A percentile compares a stretch with the other conserved stretches of the same genome.
Conservation (phyloP, 768 basidiomycete species). For the Termitomyces sp. region DNA sequence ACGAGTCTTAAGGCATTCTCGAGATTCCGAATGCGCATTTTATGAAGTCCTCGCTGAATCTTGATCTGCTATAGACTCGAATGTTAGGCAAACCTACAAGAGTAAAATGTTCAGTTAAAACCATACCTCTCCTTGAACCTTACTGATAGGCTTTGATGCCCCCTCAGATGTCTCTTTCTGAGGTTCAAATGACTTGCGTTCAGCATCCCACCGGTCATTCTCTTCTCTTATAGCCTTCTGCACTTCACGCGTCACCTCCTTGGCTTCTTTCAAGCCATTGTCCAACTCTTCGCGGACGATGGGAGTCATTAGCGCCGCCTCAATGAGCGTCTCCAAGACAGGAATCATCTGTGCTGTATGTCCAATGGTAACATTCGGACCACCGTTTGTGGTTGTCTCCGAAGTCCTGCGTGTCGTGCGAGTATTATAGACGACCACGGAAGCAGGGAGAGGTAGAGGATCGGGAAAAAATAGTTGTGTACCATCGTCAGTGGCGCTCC, state of each 20-base stretch:
- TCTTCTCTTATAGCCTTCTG: slow-evolving; percentile 51
- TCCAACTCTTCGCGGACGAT: slow-evolving; percentile 58
- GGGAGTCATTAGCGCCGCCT: slow-evolving; percentile 40
- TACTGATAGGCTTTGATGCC: slow-evolving; percentile 14
- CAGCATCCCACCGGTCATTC: slow-evolving; percentile 52
- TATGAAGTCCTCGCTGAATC: slow-evolving; percentile 41
- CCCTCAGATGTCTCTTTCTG: slow-evolving; percentile 11
- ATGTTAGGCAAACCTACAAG: background rate
- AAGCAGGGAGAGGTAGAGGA: slow-evolving; percentile 50
- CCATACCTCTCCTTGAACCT: slow-evolving; percentile 6
- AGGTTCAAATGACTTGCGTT: slow-evolving; percentile 27
- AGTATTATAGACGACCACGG: slow-evolving; percentile 34
- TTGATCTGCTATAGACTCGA: slow-evolving; percentile 36
- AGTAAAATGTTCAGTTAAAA: background rate
- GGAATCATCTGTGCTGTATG: slow-evolving; percentile 65
- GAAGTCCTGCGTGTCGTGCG: slow-evolving; percentile 38
- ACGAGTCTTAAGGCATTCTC: slow-evolving; percentile 54
- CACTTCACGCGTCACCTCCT: slow-evolving; percentile 44
- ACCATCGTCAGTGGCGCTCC: slow-evolving; percentile 20
- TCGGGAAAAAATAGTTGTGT: slow-evolving; percentile 38
- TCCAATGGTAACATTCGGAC: slow-evolving; percentile 17
- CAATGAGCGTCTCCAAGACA: slow-evolving; percentile 53
- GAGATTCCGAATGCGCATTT: slow-evolving; percentile 39
- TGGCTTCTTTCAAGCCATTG: slow-evolving; percentile 46
- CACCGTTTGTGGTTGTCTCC: slow-evolving; percentile 14